These are phyloP conservation scores for Cadophora gregata DNA, from an alignment of 2,329 filamentous ascomycete species.

Conservation along the genomic window DNA sequence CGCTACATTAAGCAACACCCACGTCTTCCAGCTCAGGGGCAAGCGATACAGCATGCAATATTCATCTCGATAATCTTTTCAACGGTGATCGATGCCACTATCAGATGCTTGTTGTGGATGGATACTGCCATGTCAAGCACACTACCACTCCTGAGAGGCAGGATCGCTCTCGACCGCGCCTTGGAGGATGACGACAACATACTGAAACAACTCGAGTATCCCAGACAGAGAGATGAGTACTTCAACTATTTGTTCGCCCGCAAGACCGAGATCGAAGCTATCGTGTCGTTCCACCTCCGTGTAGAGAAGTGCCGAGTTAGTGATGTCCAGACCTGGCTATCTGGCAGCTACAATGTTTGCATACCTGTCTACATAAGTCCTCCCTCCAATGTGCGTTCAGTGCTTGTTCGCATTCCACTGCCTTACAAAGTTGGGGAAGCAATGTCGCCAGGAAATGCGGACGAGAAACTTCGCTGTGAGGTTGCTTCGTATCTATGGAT, in stretches of 20 bases:
- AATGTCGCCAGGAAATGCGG: conserved; percentile 46
- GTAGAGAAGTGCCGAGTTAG: conserved; percentile 26
- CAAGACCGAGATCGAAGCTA: conserved; percentile 11
- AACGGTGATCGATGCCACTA: too few relatives aligned
- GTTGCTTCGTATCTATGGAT: conserved; percentile 49
- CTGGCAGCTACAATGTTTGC: conserved; percentile 46
- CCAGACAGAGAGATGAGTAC: conserved; percentile 12
- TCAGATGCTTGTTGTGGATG: too few relatives aligned
- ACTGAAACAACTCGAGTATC: conserved; percentile 10
- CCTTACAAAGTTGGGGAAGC: conserved; percentile 47
- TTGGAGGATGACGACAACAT: conserved; percentile 2
- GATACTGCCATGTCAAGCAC: not conserved
- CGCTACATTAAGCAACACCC: too few relatives aligned
- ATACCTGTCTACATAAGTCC: conserved; percentile 36
- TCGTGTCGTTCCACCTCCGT: conserved; percentile 18
- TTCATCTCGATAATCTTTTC: too few relatives aligned
- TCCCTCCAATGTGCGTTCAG: not conserved
- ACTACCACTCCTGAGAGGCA: not conserved
- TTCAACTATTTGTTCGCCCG: conserved; percentile 1
- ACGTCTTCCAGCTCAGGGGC: too few relatives aligned
- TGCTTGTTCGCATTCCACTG: conserved; percentile 43
- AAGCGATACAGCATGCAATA: too few relatives aligned
- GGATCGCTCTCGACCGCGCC: not conserved
- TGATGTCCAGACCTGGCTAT: conserved; percentile 39
- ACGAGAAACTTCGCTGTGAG: conserved; percentile 51